These are phyloP conservation scores for Neoconidiobolus thromboides DNA, from an alignment of 371 early-diverging fungal genomes.

Conservation along the genomic window DNA sequence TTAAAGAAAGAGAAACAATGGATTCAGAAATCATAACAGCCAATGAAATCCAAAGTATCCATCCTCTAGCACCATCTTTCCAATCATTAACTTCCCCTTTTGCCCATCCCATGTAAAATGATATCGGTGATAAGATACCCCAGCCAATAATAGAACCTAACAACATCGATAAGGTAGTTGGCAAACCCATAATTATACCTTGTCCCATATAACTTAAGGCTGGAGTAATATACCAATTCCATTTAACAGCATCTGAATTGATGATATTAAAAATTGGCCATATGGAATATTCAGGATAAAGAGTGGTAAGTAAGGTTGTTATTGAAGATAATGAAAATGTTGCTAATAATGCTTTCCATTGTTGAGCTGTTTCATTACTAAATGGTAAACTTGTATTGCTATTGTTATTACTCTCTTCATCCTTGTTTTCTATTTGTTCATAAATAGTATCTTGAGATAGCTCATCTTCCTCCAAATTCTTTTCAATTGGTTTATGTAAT, in stretches of 20 bases:
- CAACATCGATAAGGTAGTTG: slow-evolving; percentile 50
- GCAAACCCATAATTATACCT: slow-evolving; percentile 70
- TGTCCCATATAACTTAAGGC: slow-evolving; percentile 54
- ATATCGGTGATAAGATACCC: slow-evolving; percentile 56
- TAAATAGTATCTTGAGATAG: slow-evolving; percentile 14
- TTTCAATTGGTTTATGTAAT: slow-evolving; percentile 29
- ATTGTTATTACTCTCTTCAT: not conserved
- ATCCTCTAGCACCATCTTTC: slow-evolving; percentile 51
- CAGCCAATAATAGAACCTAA: slow-evolving; percentile 57
- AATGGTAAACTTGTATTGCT: not conserved
- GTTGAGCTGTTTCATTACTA: not conserved
- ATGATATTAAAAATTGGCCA: slow-evolving; percentile 2
- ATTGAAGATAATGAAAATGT: slow-evolving; percentile 1
- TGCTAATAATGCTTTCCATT: not conserved
- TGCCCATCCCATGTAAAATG: slow-evolving; percentile 49
- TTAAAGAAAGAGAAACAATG: slow-evolving; percentile 35
- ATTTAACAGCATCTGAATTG: slow-evolving; percentile 14
- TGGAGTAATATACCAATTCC: slow-evolving; percentile 63
- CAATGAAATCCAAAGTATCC: slow-evolving; percentile 70
- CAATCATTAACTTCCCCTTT: slow-evolving; percentile 50
- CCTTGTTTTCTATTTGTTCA: not conserved
- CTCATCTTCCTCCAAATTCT: not conserved
- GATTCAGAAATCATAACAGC: slow-evolving; percentile 68
- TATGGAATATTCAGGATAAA: not conserved
- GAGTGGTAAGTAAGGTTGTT: not conserved